phyloP scores from a whole-genome alignment of 805 yeast species.

The Hanseniaspora mollemarum region DNA sequence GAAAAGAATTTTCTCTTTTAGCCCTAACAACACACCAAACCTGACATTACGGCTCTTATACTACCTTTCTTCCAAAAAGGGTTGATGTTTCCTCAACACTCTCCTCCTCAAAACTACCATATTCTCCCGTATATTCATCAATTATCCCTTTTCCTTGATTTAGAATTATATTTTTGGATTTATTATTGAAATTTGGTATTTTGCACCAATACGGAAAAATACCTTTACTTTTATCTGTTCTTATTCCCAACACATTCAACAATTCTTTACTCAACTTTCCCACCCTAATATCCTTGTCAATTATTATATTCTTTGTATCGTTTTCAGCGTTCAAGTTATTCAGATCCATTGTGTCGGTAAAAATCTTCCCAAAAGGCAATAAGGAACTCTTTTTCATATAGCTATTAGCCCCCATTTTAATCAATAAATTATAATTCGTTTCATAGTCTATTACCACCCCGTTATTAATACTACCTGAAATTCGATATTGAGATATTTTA shows the following conservation, averaged over 20 bases:
- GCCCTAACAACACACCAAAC: too few species aligned
- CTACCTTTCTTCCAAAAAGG: background rate
- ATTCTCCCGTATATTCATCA: background rate
- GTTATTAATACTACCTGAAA: background rate
- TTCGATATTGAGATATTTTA: background rate
- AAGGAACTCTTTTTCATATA: background rate
- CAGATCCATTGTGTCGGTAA: background rate
- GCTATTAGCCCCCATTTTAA: background rate
- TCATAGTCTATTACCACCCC: background rate
- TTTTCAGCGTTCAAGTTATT: background rate
- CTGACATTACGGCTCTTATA: background rate
- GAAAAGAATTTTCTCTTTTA: too few species aligned
- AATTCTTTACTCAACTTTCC: slow-evolving; percentile 1
- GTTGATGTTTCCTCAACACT: background rate
- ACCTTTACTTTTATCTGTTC: background rate
- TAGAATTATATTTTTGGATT: background rate
- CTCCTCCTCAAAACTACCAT: background rate
- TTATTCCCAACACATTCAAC: background rate
- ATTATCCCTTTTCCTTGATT: slow-evolving; percentile 10
- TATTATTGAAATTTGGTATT: slow-evolving; percentile 7
- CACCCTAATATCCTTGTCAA: background rate
- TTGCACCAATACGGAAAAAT: slow-evolving; percentile 14
- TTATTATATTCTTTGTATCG: background rate
- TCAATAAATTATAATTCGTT: background rate
- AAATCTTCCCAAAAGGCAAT: background rate